Base-by-base conservation (phyloP, 1,139 yeast species). In the Citeromyces hawaiiensis region DNA sequence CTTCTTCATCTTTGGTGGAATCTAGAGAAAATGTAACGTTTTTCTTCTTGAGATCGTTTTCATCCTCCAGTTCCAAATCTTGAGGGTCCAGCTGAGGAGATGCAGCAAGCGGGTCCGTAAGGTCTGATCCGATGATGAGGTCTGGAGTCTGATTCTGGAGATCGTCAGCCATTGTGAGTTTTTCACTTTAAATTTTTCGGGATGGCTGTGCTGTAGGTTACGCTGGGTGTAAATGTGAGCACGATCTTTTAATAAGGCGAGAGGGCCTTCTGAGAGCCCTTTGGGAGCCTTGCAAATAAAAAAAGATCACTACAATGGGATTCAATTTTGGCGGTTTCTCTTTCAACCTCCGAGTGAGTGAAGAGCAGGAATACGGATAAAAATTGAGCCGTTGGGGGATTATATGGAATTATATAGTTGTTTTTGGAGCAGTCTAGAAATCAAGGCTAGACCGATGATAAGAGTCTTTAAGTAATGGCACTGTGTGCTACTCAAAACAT, bases 121-220 rank as follows among this genome's bases (percentile, higher is more conserved):
- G 39, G 39, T 25, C 42, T 47, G 23, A 37, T 35, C 91, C 93
- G 56, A 86, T 83, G 48, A 87, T 77, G 54, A 86, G 78, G 58
- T 80, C 83, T 42, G 95, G 94, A 46, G 79, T 78, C 44, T 83
- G 88, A 60, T 76, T 85, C 60, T 85, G 88, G 55, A 85, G 70
- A 66, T 85, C 94, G 37, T 34, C 36, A 18, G 37, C 30, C 37
- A 35, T 35, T 27, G 17, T 30, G 3, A 30, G 17, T 30, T 30
- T 30, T 30, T 30, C 34, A 30, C 34, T 14, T 16, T 14, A 5
- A 30, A 5, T 30, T 30, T 30, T 30, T 30, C 10, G 10, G 13
- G 7, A 13, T 6, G 16, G 17, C 17, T 7, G 34, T 13, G 34
- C 34, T 30, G 34, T 9, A 9, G 15, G 9, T 30, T 14, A 30